phyloP scores from a whole-genome alignment of 2,329 filamentous ascomycete species.

The Aspergillus sp. region DNA sequence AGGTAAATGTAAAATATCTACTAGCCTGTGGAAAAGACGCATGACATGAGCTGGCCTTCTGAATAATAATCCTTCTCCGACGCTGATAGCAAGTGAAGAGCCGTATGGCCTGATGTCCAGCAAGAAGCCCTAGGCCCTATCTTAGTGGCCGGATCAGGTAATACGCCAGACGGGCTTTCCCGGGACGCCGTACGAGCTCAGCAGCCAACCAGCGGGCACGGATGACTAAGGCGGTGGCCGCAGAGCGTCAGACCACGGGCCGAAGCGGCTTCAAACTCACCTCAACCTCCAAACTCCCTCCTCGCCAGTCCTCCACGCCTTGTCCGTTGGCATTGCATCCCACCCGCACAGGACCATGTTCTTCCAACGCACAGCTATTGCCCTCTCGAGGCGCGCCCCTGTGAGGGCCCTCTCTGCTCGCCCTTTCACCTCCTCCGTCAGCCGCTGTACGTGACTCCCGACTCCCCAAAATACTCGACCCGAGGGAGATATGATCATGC shows the following conservation, averaged over 20 bases:
- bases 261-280: constrained; percentile 47
- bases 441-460: constrained; percentile 50
- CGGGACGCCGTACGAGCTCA: constrained; percentile 22
- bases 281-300: constrained; percentile 41
- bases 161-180: constrained; percentile 21
- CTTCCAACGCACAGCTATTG: constrained; percentile 52
- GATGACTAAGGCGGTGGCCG: constrained; percentile 31
- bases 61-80: background rate
- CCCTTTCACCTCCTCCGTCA: constrained; percentile 51
- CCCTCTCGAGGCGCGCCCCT: constrained; percentile 51
- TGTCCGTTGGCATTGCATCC: constrained; percentile 28
- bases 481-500: constrained; percentile 16
- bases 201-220: constrained; percentile 29
- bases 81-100: background rate
- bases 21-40: constrained; percentile 10
- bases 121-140: constrained; percentile 28
- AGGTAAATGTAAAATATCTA: constrained; percentile 24
- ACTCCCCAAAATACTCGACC: constrained; percentile 26
- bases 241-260: constrained; percentile 32
- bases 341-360: constrained; percentile 47
- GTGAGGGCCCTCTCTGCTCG: constrained; percentile 47
- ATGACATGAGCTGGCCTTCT: constrained; percentile 10
- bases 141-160: constrained; percentile 17
- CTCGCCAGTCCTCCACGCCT: constrained; percentile 33
- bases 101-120: constrained; percentile 3